Evolutionary conservation across 2,329 filamentous ascomycete genomes (phyloP).

Genomic region (Colletotrichum camelliae): DNA sequence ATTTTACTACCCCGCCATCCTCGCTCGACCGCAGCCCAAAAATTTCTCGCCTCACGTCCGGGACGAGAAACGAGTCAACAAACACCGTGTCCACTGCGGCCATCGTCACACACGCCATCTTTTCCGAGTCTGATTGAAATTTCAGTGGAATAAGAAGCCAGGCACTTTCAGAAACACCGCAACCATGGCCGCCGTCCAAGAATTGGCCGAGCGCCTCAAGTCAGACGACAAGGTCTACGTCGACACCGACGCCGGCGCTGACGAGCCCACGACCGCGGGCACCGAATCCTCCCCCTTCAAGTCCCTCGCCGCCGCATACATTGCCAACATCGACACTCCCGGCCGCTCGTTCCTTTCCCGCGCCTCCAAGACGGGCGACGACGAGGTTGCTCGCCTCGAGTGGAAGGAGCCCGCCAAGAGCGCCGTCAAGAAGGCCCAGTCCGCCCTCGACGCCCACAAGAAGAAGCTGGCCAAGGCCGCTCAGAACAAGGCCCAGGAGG

Average conservation of each 20-base stretch:
- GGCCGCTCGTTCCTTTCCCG: slow-evolving; percentile 71
- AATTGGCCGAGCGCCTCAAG: slow-evolving; percentile 57
- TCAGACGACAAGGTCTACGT: slow-evolving; percentile 67
- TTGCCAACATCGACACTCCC: slow-evolving; percentile 66
- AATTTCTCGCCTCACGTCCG: slow-evolving; percentile 5
- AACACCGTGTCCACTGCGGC: neutral
- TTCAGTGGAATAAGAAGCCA: neutral
- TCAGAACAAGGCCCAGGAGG: slow-evolving; percentile 73
- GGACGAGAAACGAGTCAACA: slow-evolving; percentile 5
- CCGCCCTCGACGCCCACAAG: slow-evolving; percentile 76
- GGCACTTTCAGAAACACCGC: neutral
- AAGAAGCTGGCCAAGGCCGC: slow-evolving; percentile 84
- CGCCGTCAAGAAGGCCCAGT: slow-evolving; percentile 83
- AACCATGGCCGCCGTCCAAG: slow-evolving; percentile 49
- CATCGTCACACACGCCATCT: neutral
- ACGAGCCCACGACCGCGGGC: slow-evolving; percentile 71
- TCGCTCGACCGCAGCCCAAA: slow-evolving; percentile 11
- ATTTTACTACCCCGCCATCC: slow-evolving; percentile 25
- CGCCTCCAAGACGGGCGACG: slow-evolving; percentile 71
- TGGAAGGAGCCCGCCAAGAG: slow-evolving; percentile 88
- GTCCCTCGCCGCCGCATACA: slow-evolving; percentile 77
- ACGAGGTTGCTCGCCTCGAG: slow-evolving; percentile 66
- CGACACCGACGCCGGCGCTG: slow-evolving; percentile 79
- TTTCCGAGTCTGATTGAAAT: neutral
- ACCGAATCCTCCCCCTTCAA: slow-evolving; percentile 80